These are phyloP conservation scores for Lasiosphaeria hispida DNA, from an alignment of 495 filamentous ascomycete species.

Conservation along the genomic window DNA sequence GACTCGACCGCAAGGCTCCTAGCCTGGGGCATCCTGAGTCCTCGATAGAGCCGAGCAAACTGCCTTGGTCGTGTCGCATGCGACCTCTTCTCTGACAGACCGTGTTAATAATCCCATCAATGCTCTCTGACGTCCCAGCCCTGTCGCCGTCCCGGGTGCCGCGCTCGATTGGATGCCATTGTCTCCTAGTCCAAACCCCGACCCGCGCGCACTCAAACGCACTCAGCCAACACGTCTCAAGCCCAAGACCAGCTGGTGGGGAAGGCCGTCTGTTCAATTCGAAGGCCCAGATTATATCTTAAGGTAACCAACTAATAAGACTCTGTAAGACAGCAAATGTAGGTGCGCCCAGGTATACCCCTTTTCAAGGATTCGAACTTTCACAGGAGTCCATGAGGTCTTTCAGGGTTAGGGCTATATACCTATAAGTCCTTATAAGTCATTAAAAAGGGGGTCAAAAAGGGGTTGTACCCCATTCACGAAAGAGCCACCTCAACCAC, in stretches of 20 bases:
- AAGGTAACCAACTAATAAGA: no score
- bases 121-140: background rate
- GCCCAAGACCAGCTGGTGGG: no score
- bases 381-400: no score
- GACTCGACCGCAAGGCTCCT: constrained; percentile 9
- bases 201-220: background rate
- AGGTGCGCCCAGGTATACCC: no score
- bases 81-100: background rate
- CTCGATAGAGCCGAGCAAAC: constrained; percentile 1
- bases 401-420: no score
- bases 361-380: no score
- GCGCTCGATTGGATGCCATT: constrained; percentile 14
- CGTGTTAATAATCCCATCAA: constrained; percentile 3
- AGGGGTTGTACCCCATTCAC: no score
- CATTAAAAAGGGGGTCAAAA: no score
- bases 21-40: background rate
- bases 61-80: constrained; percentile 14
- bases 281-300: background rate
- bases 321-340: no score
- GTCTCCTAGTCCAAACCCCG: constrained; percentile 12
- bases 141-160: background rate
- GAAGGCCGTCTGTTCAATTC: no score
- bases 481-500: no score
- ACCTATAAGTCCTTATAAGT: no score
- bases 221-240: background rate